phyloP scores from a whole-genome alignment of 2,329 filamentous ascomycete species.

The Cryphonectria nitschkei region DNA sequence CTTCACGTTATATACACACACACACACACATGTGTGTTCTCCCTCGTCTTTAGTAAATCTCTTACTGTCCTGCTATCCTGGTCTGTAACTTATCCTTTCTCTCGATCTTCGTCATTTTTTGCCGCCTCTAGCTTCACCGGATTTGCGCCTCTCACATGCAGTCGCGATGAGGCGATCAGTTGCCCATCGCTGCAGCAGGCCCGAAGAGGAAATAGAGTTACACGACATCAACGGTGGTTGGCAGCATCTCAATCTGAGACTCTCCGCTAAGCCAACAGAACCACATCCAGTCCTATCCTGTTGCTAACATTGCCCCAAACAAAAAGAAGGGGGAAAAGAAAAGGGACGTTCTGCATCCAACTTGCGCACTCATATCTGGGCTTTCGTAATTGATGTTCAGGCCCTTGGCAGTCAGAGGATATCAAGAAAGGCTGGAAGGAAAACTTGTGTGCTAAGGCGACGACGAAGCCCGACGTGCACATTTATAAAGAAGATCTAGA shows the following conservation, averaged over 20 bases:
- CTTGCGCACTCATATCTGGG: neutral
- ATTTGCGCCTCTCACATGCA: neutral
- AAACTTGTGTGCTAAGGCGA: neutral
- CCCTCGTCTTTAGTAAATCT: neutral
- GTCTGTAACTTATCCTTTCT: neutral
- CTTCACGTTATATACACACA: neutral
- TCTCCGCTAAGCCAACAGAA: neutral
- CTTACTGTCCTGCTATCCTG: neutral
- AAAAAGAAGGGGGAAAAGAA: too few relatives aligned
- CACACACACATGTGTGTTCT: neutral
- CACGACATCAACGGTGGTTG: slow-evolving; percentile 8
- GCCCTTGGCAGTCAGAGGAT: neutral
- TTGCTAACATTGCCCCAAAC: neutral
- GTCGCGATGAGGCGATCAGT: slow-evolving; percentile 12
- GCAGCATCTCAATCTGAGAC: neutral
- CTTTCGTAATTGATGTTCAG: neutral
- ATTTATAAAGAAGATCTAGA: neutral
- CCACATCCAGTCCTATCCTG: neutral
- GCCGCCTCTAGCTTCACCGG: neutral
- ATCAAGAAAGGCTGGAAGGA: neutral
- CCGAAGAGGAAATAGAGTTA: slow-evolving; percentile 17
- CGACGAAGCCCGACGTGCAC: neutral
- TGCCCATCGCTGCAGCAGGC: slow-evolving; percentile 10
- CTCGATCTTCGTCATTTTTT: neutral
- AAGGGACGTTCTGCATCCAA: neutral